phyloP scores from a whole-genome alignment of 1,284 basidiomycete genomes.

The Gomphus bonarii region DNA sequence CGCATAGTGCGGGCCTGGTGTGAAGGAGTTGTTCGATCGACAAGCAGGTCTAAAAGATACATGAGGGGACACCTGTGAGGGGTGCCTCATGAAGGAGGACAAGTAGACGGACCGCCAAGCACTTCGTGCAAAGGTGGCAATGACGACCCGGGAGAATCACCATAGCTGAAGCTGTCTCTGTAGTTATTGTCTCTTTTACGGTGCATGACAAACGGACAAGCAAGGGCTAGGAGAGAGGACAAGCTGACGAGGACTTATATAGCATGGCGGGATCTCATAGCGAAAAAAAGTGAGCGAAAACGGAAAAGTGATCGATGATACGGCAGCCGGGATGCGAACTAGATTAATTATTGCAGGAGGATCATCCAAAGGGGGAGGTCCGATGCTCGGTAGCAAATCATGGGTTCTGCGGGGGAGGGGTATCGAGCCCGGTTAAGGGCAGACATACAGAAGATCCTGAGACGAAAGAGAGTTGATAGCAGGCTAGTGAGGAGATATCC shows the following conservation, averaged over 20 bases:
- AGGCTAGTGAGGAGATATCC: too few relatives aligned
- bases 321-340: not conserved
- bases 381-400: not conserved
- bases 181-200: not conserved
- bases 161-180: not conserved
- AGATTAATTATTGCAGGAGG: not conserved
- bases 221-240: not conserved
- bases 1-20: not conserved
- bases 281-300: not conserved
- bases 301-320: not conserved
- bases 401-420: not conserved
- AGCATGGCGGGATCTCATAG: not conserved
- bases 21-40: not conserved
- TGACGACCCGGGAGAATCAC: not conserved
- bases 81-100: not conserved
- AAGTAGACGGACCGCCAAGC: slow-evolving; percentile 2
- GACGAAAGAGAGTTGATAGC: not conserved
- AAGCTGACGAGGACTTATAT: not conserved
- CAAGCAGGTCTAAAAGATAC: not conserved
- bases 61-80: not conserved
- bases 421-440: not conserved
- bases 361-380: not conserved
- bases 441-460: not conserved
- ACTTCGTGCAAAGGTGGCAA: slow-evolving; percentile 6
- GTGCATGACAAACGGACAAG: not conserved